Conservation (phyloP, 768 basidiomycete genomes). For the Rhodotorula sphaerocarpa region DNA sequence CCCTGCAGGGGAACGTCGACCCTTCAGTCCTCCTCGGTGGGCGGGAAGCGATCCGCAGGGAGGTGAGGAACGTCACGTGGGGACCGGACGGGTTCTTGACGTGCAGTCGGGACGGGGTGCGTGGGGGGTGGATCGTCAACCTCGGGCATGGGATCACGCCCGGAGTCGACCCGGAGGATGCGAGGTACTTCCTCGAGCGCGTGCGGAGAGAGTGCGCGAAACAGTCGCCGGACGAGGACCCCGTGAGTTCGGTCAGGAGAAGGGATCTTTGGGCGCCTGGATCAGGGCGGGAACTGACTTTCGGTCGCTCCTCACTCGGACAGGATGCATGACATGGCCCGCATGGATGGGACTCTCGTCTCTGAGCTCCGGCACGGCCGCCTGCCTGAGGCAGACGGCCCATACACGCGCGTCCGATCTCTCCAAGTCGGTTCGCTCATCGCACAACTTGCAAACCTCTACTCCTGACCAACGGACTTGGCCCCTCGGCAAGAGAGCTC, state of each 20-base stretch:
- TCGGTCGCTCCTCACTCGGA: no score
- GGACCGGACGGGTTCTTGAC: conserved; percentile 57
- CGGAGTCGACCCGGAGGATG: conserved; percentile 84
- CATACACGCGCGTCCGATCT: no score
- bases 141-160: conserved; percentile 96
- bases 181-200: conserved; percentile 49
- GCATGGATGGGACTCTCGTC: background rate
- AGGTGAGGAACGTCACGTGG: conserved; percentile 66
- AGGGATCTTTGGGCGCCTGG: no score
- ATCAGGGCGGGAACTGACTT: no score
- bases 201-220: conserved; percentile 29
- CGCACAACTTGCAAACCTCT: no score
- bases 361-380: no score
- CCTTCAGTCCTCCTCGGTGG: conserved; percentile 80
- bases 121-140: conserved; percentile 88
- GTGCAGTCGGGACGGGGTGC: conserved; percentile 44
- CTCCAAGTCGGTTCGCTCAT: no score
- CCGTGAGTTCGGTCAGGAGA: conserved; percentile 4
- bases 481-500: no score
- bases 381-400: no score
- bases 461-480: no score
- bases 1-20: conserved; percentile 89
- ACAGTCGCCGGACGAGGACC: conserved; percentile 15
- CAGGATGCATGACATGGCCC: background rate
- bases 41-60: conserved; percentile 69